Evolutionary conservation across 352 stramenopile species (phyloP), one percentile per base, ranked within the genome.

Genomic region (Pythium diclinum): DNA sequence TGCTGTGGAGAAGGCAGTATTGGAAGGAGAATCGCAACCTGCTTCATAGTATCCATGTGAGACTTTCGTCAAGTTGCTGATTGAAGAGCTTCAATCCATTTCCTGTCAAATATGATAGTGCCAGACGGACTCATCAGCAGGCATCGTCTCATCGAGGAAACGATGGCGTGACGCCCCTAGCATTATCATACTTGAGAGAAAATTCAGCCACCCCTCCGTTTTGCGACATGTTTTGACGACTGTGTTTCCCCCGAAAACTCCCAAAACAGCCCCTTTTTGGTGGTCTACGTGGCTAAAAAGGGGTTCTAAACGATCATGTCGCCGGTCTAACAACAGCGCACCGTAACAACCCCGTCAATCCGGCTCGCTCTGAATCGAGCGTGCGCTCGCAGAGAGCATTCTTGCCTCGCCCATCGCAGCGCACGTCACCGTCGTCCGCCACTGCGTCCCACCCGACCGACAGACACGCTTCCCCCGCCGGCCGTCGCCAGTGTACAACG

Each of bases 201-300:
- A 28, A 28, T 51, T 51, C 44, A 25, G 19, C 17, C 16, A 17
- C 42, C 44, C n/a, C n/a, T 56, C 51, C 32, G 25, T 28, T 56
- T 56, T 65, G 48, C 16, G 59, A 59, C 59, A 65, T 52, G 59
- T 59, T 53, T 55, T 9, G 28, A 23, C 10, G 23, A 32, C 55
- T n/a, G 55, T 60, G 28, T 51, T 32, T 58, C 23, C 7, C 28
- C 36, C 38, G 55, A 30, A 6, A n/a, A 19, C 9, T 16, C 38
- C 5, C 38, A 13, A 13, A 42, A 10, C 14, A 17, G 14, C 44
- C 44, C 44, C 44, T 28, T 28, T 51, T 51, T 51, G 11, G 19
- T 3, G 6, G 44, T 17, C 17, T 6, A 19, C 21, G 3, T 19
- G 5, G 19, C n/a, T 21, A 17, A 51, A 13, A 17, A n/a, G 19